Base-by-base conservation (phyloP, 202 grass and related monocot genomes). In the Setaria viridis region DNA sequence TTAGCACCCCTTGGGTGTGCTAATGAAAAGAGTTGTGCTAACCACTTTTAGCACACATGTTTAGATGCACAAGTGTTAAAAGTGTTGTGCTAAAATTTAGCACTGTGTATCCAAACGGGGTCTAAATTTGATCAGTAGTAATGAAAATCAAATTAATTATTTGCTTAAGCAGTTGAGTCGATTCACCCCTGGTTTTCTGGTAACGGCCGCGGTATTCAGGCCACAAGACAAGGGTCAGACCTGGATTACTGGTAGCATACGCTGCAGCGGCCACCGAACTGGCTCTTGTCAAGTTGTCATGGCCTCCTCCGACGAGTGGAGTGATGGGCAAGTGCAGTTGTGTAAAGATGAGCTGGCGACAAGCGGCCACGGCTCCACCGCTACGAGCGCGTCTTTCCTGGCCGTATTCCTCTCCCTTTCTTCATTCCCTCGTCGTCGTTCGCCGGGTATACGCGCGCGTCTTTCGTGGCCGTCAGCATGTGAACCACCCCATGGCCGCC, bases 361-460 rank as follows among this genome's bases (percentile, higher is more conserved):
- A 71, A 62, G 54, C 19, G 21, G 74, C 54, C 29, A 71, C 10
- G 65, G 65, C 42, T 49, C 54, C 29, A 71, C 10, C 54, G 65
- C 42, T 39, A 5, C 46, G 37, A 16, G 75, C 46, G 33, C 84
- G 84, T 65, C 84, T 73, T 80, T 64, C 56, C 66, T 54, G 84
- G 67, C 76, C 84, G 67, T 53, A 63, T 43, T 9, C 25, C 2
- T 9, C 1, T 0, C 4, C 3, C n/a, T 57, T 80, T 47, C 19
- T n/a, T 30, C 19, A 62, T 19, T 47, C 10, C 10, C 11, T 33
- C 47, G 14, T 17, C 33, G 37, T 11, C 14, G 37, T 7, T 12
- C 12, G 19, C 21, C 47, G 56, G 56, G 77, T n/a, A 25, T 33
- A 29, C 43, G 69, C 67, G 41, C 62, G 62, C 80, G 74, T 56